Conservation (phyloP, 2,329 filamentous ascomycete species). For the Corynespora cassiicola region DNA sequence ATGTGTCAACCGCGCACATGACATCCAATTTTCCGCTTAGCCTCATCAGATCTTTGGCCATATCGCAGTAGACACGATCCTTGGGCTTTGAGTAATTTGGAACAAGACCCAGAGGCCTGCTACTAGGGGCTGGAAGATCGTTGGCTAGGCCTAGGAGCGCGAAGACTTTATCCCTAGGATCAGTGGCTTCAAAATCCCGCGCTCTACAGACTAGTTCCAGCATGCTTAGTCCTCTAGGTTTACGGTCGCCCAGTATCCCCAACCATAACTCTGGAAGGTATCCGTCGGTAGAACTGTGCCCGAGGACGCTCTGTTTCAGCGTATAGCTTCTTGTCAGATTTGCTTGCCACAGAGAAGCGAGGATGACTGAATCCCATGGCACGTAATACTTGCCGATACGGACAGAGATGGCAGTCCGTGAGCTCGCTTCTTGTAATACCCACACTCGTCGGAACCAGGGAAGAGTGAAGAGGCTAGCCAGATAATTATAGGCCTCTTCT, state of each 20-base stretch:
- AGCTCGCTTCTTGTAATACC: constrained; percentile 17
- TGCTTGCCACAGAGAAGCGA: constrained; percentile 15
- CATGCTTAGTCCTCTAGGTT: constrained; percentile 11
- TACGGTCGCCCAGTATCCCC: constrained; percentile 8
- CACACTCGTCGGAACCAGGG: constrained; percentile 19
- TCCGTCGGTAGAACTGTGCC: constrained; percentile 1
- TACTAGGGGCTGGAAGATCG: constrained; percentile 2
- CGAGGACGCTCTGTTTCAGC: too few species aligned
- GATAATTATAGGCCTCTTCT: constrained; percentile 3
- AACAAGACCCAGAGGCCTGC: background rate
- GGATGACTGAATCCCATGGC: constrained; percentile 11
- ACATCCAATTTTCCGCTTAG: constrained; percentile 11
- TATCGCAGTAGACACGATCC: constrained; percentile 9
- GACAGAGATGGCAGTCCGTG: constrained; percentile 7
- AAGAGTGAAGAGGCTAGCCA: constrained; percentile 12
- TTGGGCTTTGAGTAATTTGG: constrained; percentile 15
- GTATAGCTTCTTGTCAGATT: constrained; percentile 11
- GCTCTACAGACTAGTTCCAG: constrained; percentile 13
- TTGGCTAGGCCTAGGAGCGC: constrained; percentile 17
- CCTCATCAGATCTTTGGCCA: constrained; percentile 10
- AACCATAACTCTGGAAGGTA: constrained; percentile 17
- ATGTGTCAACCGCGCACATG: constrained; percentile 13
- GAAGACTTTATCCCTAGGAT: constrained; percentile 18
- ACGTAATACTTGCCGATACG: constrained; percentile 6
- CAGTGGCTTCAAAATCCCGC: constrained; percentile 16